Conservation (phyloP, 31 red algal genomes). For the Asparagopsis taxiformis region DNA sequence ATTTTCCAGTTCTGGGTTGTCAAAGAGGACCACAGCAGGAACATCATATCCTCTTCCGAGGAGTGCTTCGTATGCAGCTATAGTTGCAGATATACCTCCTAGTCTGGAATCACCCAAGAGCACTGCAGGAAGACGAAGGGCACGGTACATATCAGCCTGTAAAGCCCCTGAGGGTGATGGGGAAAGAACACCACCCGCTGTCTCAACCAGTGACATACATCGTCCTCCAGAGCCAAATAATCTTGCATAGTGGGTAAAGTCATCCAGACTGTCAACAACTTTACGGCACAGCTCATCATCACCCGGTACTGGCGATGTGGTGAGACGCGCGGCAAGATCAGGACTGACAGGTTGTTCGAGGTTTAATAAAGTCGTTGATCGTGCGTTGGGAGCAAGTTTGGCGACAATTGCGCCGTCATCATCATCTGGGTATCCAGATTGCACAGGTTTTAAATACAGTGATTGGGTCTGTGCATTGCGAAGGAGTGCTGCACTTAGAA, state of each 20-base stretch:
- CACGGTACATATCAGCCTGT: slow-evolving; percentile 88
- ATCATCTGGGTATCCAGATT: slow-evolving; percentile 83
- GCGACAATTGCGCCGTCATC: slow-evolving; percentile 67
- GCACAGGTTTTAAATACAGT: slow-evolving; percentile 92
- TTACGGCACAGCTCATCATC: slow-evolving; percentile 32
- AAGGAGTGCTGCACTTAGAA: slow-evolving; percentile 73
- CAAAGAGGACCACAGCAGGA: slow-evolving; percentile 72
- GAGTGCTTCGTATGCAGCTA: slow-evolving; percentile 88
- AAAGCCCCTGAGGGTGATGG: slow-evolving; percentile 82
- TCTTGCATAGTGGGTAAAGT: slow-evolving; percentile 41
- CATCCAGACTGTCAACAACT: slow-evolving; percentile 4
- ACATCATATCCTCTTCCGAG: slow-evolving; percentile 75
- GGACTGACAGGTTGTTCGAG: slow-evolving; percentile 60
- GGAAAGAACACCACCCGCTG: slow-evolving; percentile 91
- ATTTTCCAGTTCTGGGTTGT: slow-evolving; percentile 42
- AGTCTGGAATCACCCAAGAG: slow-evolving; percentile 85
- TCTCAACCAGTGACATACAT: slow-evolving; percentile 64
- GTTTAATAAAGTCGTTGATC: slow-evolving; percentile 30
- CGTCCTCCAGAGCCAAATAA: slow-evolving; percentile 15
- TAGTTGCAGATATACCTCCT: slow-evolving; percentile 87
- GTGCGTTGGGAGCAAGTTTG: slow-evolving; percentile 17
- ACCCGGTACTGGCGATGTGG: not conserved
- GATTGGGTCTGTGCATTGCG: slow-evolving; percentile 20
- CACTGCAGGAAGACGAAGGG: slow-evolving; percentile 74
- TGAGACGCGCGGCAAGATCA: slow-evolving; percentile 55